Evolutionary conservation across 2,329 filamentous ascomycete species (phyloP).

Genomic region (Arthrobotrys iridis): DNA sequence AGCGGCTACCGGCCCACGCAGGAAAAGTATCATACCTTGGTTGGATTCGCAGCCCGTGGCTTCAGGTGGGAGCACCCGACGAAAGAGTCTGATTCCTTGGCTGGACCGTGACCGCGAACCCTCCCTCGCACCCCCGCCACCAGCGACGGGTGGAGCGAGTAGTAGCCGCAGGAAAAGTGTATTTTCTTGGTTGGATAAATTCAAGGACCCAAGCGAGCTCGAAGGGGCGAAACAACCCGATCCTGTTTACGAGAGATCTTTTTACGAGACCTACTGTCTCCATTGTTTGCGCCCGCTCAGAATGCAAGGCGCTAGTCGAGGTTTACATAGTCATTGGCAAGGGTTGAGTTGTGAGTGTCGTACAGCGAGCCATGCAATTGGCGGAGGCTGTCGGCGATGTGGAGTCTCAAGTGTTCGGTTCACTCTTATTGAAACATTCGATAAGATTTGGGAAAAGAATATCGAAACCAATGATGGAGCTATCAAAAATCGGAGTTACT

Average conservation of each 20-base stretch:
- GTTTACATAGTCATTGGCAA: conserved; percentile 41
- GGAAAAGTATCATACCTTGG: conserved; percentile 49
- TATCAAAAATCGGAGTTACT: conserved; percentile 44
- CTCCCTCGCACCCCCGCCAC: conserved; percentile 18
- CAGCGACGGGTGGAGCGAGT: background rate
- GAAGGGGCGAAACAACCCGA: conserved; percentile 46
- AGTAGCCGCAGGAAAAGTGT: conserved; percentile 38
- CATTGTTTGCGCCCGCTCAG: conserved; percentile 48
- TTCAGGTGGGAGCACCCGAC: conserved; percentile 10
- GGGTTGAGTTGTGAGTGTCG: conserved; percentile 43
- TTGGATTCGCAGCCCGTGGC: conserved; percentile 14
- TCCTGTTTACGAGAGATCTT: conserved; percentile 37
- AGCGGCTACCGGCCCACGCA: conserved; percentile 4
- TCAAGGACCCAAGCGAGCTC: conserved; percentile 40
- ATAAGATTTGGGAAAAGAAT: conserved; percentile 29
- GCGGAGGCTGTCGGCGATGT: conserved; percentile 39
- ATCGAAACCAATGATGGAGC: conserved; percentile 17
- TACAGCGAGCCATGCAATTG: conserved; percentile 13
- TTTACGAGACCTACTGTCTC: conserved; percentile 45
- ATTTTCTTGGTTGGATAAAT: conserved; percentile 49
- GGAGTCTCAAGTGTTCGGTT: conserved; percentile 44
- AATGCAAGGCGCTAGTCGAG: conserved; percentile 30
- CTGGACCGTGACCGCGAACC: conserved; percentile 37
- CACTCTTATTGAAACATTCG: conserved; percentile 34
- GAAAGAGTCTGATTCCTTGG: conserved; percentile 45